Conservation (phyloP, 1,139 yeast genomes). For the Geotrichum histeridarum region DNA sequence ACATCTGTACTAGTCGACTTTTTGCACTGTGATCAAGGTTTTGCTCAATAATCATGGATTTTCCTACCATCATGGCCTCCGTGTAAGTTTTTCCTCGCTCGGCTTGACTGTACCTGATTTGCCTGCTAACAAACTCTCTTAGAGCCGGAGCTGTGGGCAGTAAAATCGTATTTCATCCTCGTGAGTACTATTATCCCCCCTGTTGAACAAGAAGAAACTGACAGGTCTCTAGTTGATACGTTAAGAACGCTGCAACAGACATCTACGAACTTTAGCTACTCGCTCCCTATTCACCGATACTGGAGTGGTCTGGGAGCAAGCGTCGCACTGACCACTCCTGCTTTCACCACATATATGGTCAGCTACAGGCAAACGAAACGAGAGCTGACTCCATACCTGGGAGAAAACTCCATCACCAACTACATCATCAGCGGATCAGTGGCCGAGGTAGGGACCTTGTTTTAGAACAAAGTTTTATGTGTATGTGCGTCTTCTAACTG, state of each 20-base stretch:
- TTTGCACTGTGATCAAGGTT: neutral
- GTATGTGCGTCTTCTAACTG: neutral
- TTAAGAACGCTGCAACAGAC: conserved; percentile 41
- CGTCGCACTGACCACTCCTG: conserved; percentile 41
- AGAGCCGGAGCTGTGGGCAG: conserved; percentile 38
- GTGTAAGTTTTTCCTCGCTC: conserved; percentile 24
- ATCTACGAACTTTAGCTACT: conserved; percentile 36
- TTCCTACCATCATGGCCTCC: conserved; percentile 26
- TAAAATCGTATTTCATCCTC: conserved; percentile 37
- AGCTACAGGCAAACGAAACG: conserved; percentile 41
- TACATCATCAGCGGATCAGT: conserved; percentile 39
- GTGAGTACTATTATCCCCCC: conserved; percentile 24
- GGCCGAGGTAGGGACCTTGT: conserved; percentile 32
- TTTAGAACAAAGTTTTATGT: neutral
- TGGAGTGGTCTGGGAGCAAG: conserved; percentile 43
- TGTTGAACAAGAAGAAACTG: neutral
- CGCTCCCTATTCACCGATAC: conserved; percentile 38
- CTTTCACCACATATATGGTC: conserved; percentile 42
- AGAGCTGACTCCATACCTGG: conserved; percentile 38
- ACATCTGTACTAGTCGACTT: neutral
- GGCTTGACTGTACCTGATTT: neutral
- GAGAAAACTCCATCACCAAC: conserved; percentile 36
- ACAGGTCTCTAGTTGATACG: conserved; percentile 34
- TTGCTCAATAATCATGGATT: conserved; percentile 21
- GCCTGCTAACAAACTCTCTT: conserved; percentile 5